Percentiles rank a stretch among this genome's conserved stretches.
Evolutionary conservation across 768 basidiomycete species (phyloP).

Genomic region (Agaricus sinodeliciosus): DNA sequence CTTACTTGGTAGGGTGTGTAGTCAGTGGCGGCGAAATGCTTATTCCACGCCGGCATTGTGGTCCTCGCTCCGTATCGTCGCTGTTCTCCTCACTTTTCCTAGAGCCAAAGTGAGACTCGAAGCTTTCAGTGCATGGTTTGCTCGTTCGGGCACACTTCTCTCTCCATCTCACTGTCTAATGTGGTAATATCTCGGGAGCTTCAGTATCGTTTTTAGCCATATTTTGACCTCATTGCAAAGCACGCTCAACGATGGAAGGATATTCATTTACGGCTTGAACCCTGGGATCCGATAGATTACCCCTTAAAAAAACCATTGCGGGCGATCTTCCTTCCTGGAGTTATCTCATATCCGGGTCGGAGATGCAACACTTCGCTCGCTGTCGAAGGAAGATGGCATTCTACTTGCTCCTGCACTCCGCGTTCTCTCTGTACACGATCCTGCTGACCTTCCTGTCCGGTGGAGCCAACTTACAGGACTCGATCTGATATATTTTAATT

Average conservation of each 20-base stretch:
- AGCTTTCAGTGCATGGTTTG: background rate
- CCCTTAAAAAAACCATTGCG: background rate
- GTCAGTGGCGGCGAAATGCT: constrained; percentile 8
- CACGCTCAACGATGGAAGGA: background rate
- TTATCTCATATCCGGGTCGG: background rate
- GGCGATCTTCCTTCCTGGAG: background rate
- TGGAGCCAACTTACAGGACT: background rate
- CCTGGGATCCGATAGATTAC: background rate
- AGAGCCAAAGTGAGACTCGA: background rate
- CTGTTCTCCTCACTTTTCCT: background rate
- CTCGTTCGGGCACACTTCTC: background rate
- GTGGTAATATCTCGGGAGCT: no score
- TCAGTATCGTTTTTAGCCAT: background rate
- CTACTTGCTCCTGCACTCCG: background rate
- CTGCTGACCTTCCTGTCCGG: background rate
- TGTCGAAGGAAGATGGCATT: background rate
- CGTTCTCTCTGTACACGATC: background rate
- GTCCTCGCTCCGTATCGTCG: constrained; percentile 6
- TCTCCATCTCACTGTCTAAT: constrained; percentile 1
- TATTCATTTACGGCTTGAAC: background rate
- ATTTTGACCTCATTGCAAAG: background rate
- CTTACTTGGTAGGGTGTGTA: constrained; percentile 10
- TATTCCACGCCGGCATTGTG: constrained; percentile 7
- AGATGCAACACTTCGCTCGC: background rate
- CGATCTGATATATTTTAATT: background rate